Base-by-base conservation (phyloP, 768 basidiomycete species). In the Tricholoma matsutake region DNA sequence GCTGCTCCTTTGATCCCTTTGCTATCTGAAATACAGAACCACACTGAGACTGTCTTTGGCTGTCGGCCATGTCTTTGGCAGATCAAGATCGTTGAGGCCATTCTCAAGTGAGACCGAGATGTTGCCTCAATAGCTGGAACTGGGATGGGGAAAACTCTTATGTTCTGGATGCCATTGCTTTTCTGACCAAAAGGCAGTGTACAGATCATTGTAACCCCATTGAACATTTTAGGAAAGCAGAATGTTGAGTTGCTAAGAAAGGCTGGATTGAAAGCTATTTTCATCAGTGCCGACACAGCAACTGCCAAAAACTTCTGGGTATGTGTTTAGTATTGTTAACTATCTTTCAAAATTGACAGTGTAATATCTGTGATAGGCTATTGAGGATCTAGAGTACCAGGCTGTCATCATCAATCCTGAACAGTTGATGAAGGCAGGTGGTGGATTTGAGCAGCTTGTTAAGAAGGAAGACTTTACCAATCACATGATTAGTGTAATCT, bases 91-190 rank as follows among this genome's bases (percentile, higher is more conserved):
- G 58, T 62, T 4, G 9, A 62, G 9, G 68, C 69, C 0, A 16
- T 71, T 2, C 57, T 73, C 2, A 56, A 65, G 22, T 39, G 63
- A 0, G 61, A 66, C 14, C 20, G 53, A 2, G 68, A 74, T 59
- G 62, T 73, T 11, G 61, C 73, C 3, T 68, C 62, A 6, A 64
- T 66, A 9, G 62, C 72, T n/a, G 67, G 63, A 7, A 73, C 72
- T 6, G 73, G 73, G 2, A 64, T 64, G 45, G 73, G 72, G 4
- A 75, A 74, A 47, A 75, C 71, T 7, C 61, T 76, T 0, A 65
- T 66, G 0, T 76, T 76, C 59, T 73, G 69, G 70, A 68, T 75
- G 22, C 70, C 72, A 1, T 57, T 76, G 3, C 56, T 76, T 0
- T 71, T 71, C 39, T 9, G 31, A 0, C 43, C 60, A 1, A 18